These are phyloP conservation scores for Spathaspora boniae DNA, from an alignment of 805 yeast species.

Conservation along the genomic window DNA sequence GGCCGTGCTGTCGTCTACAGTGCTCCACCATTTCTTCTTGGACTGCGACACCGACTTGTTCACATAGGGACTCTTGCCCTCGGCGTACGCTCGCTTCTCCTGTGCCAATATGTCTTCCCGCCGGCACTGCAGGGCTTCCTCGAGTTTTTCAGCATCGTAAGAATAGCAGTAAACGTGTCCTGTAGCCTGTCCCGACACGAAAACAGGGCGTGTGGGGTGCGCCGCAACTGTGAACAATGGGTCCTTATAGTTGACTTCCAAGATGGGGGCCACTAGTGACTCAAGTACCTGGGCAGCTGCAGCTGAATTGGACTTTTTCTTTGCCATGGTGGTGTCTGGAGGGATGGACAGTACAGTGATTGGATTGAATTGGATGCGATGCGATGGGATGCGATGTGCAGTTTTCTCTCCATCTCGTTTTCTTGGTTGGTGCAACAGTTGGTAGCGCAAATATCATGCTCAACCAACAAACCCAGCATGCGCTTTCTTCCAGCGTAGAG, in stretches of 20 bases:
- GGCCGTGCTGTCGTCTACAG: conserved; percentile 25
- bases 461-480: too few species aligned
- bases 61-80: conserved; percentile 19
- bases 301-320: conserved; percentile 23
- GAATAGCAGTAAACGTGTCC: conserved; percentile 67
- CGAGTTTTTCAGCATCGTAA: conserved; percentile 52
- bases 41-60: conserved; percentile 29
- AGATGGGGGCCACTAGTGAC: conserved; percentile 38
- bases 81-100: conserved; percentile 23
- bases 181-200: conserved; percentile 73
- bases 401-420: too few species aligned
- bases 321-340: conserved; percentile 16
- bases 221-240: conserved; percentile 76
- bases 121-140: conserved; percentile 22
- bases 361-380: too few species aligned
- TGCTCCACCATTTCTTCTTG: conserved; percentile 46
- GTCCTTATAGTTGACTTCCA: conserved; percentile 48
- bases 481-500: too few species aligned
- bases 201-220: conserved; percentile 67
- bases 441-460: too few species aligned
- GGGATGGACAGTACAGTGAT: too few species aligned
- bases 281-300: conserved; percentile 29
- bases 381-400: too few species aligned
- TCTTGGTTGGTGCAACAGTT: too few species aligned
- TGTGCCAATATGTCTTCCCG: conserved; percentile 19